Base-by-base conservation (phyloP, 768 basidiomycete genomes). In the Sporobolomyces roseus region DNA sequence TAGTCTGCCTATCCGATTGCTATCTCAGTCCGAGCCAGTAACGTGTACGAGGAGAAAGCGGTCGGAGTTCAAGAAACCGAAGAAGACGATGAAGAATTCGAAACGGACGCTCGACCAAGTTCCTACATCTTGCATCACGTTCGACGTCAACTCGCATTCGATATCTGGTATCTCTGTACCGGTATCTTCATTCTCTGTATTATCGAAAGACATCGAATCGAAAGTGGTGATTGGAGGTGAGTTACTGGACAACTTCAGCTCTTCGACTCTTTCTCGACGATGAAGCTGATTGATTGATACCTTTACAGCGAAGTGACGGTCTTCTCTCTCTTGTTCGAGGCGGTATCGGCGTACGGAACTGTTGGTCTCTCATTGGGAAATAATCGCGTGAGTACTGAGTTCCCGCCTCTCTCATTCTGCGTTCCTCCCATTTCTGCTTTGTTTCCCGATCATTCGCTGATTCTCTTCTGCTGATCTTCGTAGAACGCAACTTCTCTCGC, bases 121-220 rank as follows among this genome's bases (percentile, higher is more conserved):
- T 36, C 56, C 63, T 7, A 61, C 72, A 50, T 64, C 63, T 25
- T 77, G 75, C 63, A 53, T 70, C 91, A 93, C 77, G 87, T 87
- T 16, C 84, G 89, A 50, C 84, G 83, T 72, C 94, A 98, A 77
- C 85, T 98, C 63, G 89, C 93, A 61, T 97, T 96, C 71, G 93
- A 96, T 79, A 92, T 97, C 85, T 96, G 93, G 94, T 98, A 93
- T 93, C 78, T 98, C n/a, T 88, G 81, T 0, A 77, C 90, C 16
- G 92, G 90, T 0, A 78, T 97, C 19, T 92, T 93, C 79, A 78
- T 96, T 3, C 82, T 97, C 45, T 97, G 94, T 77, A 93, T 97
- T 72, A 86, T 96, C 70, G 96, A 97, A 84, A 54, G 70, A 3
- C 45, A 59, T 6, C 62, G 64, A 14, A 64, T 73, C 29, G 23